Evolutionary conservation across 371 early-diverging fungal genomes (phyloP).

Genomic region (Chytridiales sp.): DNA sequence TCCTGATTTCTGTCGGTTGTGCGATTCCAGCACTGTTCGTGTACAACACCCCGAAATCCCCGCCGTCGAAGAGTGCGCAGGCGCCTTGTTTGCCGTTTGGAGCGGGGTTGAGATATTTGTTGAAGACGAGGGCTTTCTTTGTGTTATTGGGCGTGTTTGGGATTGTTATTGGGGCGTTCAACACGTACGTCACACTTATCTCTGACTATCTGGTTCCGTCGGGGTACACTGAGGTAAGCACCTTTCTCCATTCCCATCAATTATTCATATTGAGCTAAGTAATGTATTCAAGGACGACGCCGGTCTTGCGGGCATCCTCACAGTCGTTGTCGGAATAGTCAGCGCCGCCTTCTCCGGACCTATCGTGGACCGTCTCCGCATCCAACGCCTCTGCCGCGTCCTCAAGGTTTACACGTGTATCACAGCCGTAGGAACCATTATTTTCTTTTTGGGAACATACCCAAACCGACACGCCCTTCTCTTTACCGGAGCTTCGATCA

Average conservation of each 20-base stretch:
- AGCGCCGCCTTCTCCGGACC: conserved; percentile 24
- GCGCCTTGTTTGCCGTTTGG: conserved; percentile 38
- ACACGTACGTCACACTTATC: conserved; percentile 62
- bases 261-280: not conserved
- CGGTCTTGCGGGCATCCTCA: conserved; percentile 11
- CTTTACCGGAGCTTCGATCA: conserved; percentile 20
- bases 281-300: conserved; percentile 11
- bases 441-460: conserved; percentile 19
- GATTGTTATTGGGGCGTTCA: conserved; percentile 62
- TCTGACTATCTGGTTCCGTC: conserved; percentile 62
- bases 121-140: conserved; percentile 55
- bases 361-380: conserved; percentile 27
- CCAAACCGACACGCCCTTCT: conserved; percentile 11
- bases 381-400: conserved; percentile 1
- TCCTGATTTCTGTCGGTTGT: conserved; percentile 23
- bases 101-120: conserved; percentile 48
- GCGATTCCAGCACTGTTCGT: conserved; percentile 44
- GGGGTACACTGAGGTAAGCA: conserved; percentile 53
- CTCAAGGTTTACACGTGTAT: conserved; percentile 3
- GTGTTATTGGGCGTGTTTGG: conserved; percentile 57
- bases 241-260: not conserved
- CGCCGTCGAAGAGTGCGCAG: conserved; percentile 41
- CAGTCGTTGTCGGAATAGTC: conserved; percentile 19
- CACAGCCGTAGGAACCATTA: conserved; percentile 10
- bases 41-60: conserved; percentile 48